A percentile compares a stretch with the other conserved stretches of the same genome.
These are phyloP conservation scores for Phycomyces blakesleeanus DNA, from an alignment of 192 early-diverging fungal species.

Conservation along the genomic window DNA sequence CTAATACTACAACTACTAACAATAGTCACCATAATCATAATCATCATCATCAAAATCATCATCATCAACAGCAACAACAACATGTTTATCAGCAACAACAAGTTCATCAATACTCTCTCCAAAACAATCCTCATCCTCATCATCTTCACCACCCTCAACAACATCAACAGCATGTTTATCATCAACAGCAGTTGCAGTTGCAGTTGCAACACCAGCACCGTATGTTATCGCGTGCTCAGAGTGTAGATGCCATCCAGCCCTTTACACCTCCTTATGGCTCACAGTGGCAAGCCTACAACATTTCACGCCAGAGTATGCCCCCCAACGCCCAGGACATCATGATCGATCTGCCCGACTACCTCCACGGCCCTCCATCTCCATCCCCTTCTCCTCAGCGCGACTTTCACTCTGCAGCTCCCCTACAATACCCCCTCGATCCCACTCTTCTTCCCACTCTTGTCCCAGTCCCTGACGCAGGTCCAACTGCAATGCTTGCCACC, in stretches of 20 bases:
- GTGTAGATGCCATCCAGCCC: neutral
- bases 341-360: neutral
- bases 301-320: conserved; percentile 10
- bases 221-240: conserved; percentile 5
- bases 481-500: neutral
- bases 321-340: neutral
- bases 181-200: no score
- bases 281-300: neutral
- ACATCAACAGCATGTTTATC: neutral
- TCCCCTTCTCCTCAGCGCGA: neutral
- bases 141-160: neutral
- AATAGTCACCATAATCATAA: neutral
- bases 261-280: neutral
- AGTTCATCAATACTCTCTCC: conserved; percentile 1
- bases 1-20: no score
- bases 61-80: neutral
- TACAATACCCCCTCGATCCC: neutral
- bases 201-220: no score
- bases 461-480: neutral
- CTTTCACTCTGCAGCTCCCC: neutral
- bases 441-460: neutral
- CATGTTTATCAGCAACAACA: neutral
- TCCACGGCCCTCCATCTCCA: neutral
- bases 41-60: neutral
- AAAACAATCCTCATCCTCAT: neutral